Evolutionary conservation across 805 yeast species (phyloP), one percentile per base, ranked within the genome.

Genomic region (Spathaspora sp.): DNA sequence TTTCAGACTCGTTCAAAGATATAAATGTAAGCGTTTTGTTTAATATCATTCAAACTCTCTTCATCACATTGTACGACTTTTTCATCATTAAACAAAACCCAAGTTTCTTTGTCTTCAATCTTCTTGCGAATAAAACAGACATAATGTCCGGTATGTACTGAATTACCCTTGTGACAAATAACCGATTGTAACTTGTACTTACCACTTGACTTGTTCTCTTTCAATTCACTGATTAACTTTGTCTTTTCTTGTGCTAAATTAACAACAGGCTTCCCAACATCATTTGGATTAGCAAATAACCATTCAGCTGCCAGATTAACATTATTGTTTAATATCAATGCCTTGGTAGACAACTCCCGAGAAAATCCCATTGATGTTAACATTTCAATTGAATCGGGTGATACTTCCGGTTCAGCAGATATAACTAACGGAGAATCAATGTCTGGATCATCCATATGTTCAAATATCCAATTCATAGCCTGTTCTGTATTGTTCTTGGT

Each of bases 101-200:
- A 90, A 49, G 74, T 70, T 11, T 55, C 62, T 49, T 60, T 64
- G 1, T 73, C 77, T 6, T 73, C 60, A 2, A 67, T 51, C 1
- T 48, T 49, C 53, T 81, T 79, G 51, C 75, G 78, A 31, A 88
- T 73, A 60, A 87, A 91, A 1, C 85, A 88, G 42, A 92, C 97
- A 66, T 91, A 91, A 65, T 91, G 97, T 0, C 97, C 97, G 0
- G 96, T 88, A 58, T 92, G 97, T 1, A 89, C 86, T 11, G 96
- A 86, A 1, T 83, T 76, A 7, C 97, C 97, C 65, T 91, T 92
- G 66, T 91, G 97, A 64, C 97, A 90, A 14, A 92, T 75, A 5
- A 88, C 85, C 0, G 87, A 86, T 44, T 77, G 73, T 46, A 92
- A 66, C 3, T 59, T 55, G 61, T 85, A 90, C 14, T 58, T 53